Evolutionary conservation across 148 eudicot species (phyloP).

Genomic region (Euryodendron excelsum): DNA sequence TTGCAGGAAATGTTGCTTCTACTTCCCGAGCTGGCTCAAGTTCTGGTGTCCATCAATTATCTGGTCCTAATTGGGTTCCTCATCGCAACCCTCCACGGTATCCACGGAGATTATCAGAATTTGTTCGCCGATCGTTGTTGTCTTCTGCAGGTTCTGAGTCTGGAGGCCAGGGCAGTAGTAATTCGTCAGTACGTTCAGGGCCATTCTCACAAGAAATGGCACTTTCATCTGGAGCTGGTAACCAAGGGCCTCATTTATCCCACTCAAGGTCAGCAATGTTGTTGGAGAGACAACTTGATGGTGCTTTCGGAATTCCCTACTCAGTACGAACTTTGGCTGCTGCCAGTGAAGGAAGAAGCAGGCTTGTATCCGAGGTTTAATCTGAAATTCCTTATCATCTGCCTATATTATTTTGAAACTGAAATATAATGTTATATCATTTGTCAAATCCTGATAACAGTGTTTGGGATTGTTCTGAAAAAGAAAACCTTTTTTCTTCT

Average conservation of each 20-base stretch:
- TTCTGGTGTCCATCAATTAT: slow-evolving; percentile 33
- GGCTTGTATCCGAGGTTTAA: slow-evolving; percentile 84
- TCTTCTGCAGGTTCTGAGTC: slow-evolving; percentile 49
- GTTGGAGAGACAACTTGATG: slow-evolving; percentile 73
- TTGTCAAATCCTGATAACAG: too few species aligned
- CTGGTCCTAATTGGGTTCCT: slow-evolving; percentile 49
- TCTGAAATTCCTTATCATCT: not conserved
- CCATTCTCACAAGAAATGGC: slow-evolving; percentile 40
- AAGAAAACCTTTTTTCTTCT: too few species aligned
- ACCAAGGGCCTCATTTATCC: slow-evolving; percentile 37
- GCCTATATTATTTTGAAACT: not conserved
- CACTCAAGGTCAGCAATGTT: slow-evolving; percentile 50
- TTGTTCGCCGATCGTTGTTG: slow-evolving; percentile 57
- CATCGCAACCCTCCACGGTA: slow-evolving; percentile 50
- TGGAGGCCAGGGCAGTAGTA: slow-evolving; percentile 45
- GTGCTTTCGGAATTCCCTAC: slow-evolving; percentile 51
- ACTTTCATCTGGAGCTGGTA: slow-evolving; percentile 34
- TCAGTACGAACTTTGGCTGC: slow-evolving; percentile 61
- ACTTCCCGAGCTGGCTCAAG: slow-evolving; percentile 47
- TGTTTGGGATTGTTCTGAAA: not conserved
- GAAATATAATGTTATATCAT: not conserved
- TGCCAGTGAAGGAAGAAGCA: slow-evolving; percentile 83
- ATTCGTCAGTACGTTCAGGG: slow-evolving; percentile 28
- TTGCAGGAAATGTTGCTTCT: slow-evolving; percentile 46
- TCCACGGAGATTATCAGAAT: slow-evolving; percentile 72